A percentile compares a stretch with the other conserved stretches of the same genome.
These are phyloP conservation scores for Pleurotus pulmonarius DNA, from an alignment of 768 basidiomycete genomes.

Conservation along the genomic window DNA sequence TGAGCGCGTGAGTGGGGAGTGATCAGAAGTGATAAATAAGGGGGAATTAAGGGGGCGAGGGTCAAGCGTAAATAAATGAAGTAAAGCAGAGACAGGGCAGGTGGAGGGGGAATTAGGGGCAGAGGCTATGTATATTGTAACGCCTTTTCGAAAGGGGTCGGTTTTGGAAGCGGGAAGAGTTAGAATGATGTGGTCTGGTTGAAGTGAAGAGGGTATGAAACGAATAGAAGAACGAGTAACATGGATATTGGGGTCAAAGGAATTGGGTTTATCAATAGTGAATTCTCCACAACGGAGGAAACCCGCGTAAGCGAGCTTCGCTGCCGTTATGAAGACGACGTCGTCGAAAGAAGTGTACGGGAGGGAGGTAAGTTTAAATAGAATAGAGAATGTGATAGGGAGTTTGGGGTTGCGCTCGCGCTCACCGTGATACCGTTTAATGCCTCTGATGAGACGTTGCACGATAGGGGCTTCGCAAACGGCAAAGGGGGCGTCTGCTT, in stretches of 20 bases:
- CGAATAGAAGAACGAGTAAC: too few relatives aligned
- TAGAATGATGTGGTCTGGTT: too few relatives aligned
- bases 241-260: too few relatives aligned
- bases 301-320: constrained; percentile 14
- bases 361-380: constrained; percentile 5
- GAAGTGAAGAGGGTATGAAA: too few relatives aligned
- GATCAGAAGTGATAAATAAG: neutral
- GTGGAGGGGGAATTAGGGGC: constrained; percentile 9
- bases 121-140: constrained; percentile 12
- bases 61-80: neutral
- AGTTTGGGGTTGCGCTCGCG: constrained; percentile 17
- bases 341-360: constrained; percentile 2
- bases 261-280: too few relatives aligned
- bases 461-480: constrained; percentile 25
- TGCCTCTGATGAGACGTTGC: constrained; percentile 25
- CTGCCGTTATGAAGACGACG: constrained; percentile 13
- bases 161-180: constrained; percentile 32
- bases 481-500: constrained; percentile 13
- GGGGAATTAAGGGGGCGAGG: neutral
- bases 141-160: constrained; percentile 25
- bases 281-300: neutral
- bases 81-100: neutral
- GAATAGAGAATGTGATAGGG: constrained; percentile 15
- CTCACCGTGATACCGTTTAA: constrained; percentile 27
- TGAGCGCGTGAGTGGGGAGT: neutral